These are phyloP conservation scores for Diplodia scrobiculata DNA, from an alignment of 2,329 filamentous ascomycete species.

Conservation along the genomic window DNA sequence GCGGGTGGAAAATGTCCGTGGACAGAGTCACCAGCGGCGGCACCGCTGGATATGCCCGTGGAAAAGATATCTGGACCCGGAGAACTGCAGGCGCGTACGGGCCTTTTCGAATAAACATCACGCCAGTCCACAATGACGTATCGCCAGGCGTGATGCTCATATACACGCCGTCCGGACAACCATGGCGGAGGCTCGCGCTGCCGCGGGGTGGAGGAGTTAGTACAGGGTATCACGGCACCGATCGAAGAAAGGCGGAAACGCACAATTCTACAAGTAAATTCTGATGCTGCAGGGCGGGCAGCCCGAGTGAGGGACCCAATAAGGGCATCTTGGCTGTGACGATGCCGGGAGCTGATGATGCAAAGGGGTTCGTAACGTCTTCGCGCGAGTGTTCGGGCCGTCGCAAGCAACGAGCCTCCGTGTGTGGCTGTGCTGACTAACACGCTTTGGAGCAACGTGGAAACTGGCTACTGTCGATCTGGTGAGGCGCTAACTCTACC, in stretches of 20 bases:
- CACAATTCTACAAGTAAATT: constrained; percentile 83
- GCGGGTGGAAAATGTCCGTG: constrained; percentile 91
- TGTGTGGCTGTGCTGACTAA: constrained; percentile 5
- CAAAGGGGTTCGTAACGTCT: constrained; percentile 7
- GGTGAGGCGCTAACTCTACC: not conserved
- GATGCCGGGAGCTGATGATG: constrained; percentile 15
- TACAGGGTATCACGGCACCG: not conserved
- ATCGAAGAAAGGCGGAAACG: constrained; percentile 39
- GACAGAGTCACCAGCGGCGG: constrained; percentile 85
- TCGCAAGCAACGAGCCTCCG: not conserved
- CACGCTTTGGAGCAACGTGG: not conserved
- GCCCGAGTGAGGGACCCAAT: constrained; percentile 16
- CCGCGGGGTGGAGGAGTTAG: constrained; percentile 6
- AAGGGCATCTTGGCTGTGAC: constrained; percentile 27
- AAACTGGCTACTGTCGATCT: not conserved
- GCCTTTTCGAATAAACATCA: constrained; percentile 86
- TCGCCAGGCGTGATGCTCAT: constrained; percentile 81
- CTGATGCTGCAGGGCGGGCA: constrained; percentile 65
- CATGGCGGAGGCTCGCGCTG: constrained; percentile 78
- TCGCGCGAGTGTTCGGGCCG: constrained; percentile 11
- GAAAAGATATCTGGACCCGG: constrained; percentile 87
- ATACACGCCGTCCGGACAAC: constrained; percentile 83
- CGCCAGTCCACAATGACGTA: constrained; percentile 81
- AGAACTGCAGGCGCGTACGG: constrained; percentile 86
- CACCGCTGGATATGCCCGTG: constrained; percentile 72